These are phyloP conservation scores for Colletotrichum spinosum DNA, from an alignment of 2,329 filamentous ascomycete genomes.

Conservation along the genomic window DNA sequence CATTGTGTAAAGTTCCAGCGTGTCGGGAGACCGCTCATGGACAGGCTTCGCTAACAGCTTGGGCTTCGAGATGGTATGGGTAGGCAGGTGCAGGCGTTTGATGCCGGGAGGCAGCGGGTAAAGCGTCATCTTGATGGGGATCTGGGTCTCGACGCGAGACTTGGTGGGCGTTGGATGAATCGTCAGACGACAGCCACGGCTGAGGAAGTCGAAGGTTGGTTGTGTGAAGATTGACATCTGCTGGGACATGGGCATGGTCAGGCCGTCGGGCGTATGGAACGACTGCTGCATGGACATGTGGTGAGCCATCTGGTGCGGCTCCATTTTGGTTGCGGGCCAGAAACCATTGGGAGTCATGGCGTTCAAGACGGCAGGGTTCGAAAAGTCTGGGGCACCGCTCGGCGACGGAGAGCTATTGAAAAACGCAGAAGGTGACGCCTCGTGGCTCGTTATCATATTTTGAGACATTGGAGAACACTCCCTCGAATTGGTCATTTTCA, in stretches of 20 bases:
- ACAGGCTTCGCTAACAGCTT: constrained; percentile 85
- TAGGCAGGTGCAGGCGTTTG: constrained; percentile 85
- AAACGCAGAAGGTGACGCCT: constrained; percentile 61
- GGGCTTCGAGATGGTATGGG: constrained; percentile 92
- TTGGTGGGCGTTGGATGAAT: constrained; percentile 79
- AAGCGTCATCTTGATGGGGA: constrained; percentile 85
- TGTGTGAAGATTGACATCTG: constrained; percentile 44
- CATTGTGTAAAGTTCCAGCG: constrained; percentile 81
- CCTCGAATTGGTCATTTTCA: constrained; percentile 59
- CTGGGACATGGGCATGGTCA: constrained; percentile 43
- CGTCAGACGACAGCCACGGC: constrained; percentile 58
- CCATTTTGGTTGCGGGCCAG: constrained; percentile 50
- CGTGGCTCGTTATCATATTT: constrained; percentile 62
- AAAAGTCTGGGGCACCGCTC: constrained; percentile 52
- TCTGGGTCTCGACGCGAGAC: constrained; percentile 96
- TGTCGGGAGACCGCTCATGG: constrained; percentile 75
- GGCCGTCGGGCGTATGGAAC: constrained; percentile 43
- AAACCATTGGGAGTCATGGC: constrained; percentile 44
- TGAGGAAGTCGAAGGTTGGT: constrained; percentile 45
- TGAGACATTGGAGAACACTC: constrained; percentile 66
- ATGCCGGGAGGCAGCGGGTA: constrained; percentile 80
- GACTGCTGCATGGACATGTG: constrained; percentile 28
- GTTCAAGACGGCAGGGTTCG: constrained; percentile 38
- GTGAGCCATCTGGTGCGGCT: constrained; percentile 39
- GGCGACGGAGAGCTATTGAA: constrained; percentile 62